Conservation (phyloP, 768 basidiomycete genomes). For the Crucibulum laeve region DNA sequence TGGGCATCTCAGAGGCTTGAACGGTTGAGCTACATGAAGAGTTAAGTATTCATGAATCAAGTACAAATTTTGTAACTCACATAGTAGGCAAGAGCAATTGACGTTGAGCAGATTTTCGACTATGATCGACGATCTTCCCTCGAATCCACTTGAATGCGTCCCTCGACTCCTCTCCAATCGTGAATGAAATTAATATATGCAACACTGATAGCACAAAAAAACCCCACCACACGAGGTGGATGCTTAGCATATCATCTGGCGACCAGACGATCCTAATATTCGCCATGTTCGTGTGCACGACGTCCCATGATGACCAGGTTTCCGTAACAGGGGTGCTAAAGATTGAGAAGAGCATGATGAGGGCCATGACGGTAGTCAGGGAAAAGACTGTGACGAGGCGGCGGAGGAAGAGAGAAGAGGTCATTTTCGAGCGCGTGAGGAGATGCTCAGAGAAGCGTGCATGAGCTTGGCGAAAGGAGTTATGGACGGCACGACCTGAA, state of each 20-base stretch:
- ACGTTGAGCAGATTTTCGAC: background rate
- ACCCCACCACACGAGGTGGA: conserved; percentile 35
- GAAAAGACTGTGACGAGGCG: background rate
- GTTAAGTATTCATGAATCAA: background rate
- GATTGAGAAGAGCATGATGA: background rate
- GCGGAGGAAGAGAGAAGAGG: background rate
- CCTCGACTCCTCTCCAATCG: conserved; percentile 33
- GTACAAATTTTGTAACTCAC: no score
- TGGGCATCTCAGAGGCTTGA: no score
- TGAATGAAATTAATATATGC: conserved; percentile 30
- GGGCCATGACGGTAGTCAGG: background rate
- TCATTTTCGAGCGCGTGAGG: background rate
- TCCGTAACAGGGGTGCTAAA: background rate
- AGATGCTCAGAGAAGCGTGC: background rate
- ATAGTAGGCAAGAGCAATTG: conserved; percentile 1
- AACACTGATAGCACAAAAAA: conserved; percentile 32
- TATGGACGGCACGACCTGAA: background rate
- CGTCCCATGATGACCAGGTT: background rate
- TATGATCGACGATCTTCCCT: conserved; percentile 1
- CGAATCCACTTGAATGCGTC: conserved; percentile 31
- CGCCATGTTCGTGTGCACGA: conserved; percentile 38
- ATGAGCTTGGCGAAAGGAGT: background rate
- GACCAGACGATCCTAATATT: conserved; percentile 27
- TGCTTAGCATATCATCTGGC: conserved; percentile 15
- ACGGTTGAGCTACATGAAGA: background rate